phyloP scores from a whole-genome alignment of 164 flowering plant species.

The Liquidambar formosana region DNA sequence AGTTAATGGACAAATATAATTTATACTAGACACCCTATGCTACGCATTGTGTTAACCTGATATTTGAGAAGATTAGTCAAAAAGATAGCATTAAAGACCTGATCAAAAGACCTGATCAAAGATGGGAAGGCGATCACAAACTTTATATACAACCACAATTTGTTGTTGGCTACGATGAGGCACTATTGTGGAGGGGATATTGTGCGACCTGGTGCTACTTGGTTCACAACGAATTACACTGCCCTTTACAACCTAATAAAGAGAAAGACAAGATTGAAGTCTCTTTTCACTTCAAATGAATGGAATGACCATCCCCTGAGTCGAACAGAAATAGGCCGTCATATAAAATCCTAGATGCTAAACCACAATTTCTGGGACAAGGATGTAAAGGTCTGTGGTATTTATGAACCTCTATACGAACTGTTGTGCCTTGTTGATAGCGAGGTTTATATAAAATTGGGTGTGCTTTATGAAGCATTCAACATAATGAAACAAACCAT shows the following conservation, averaged over 20 bases:
- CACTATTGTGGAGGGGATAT: neutral
- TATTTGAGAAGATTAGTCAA: neutral
- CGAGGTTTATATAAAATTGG: neutral
- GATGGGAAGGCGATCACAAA: neutral
- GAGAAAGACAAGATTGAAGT: too few relatives aligned
- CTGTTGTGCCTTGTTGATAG: conserved; percentile 2
- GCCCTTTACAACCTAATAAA: too few relatives aligned
- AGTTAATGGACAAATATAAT: neutral
- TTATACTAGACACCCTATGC: neutral
- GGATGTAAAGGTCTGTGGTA: neutral
- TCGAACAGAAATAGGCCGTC: too few relatives aligned
- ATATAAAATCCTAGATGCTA: too few relatives aligned
- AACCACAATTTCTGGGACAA: too few relatives aligned
- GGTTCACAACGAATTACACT: too few relatives aligned
- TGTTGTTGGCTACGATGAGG: neutral
- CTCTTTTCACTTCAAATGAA: too few relatives aligned
- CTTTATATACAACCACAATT: neutral
- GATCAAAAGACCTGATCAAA: too few relatives aligned
- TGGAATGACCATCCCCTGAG: too few relatives aligned
- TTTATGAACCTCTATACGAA: neutral
- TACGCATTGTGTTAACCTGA: neutral
- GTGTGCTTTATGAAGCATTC: neutral
- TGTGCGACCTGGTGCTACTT: too few relatives aligned
- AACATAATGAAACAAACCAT: neutral
- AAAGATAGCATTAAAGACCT: neutral